Conservation (phyloP, 192 early-diverging fungal species). For the Coemansia sp. region DNA sequence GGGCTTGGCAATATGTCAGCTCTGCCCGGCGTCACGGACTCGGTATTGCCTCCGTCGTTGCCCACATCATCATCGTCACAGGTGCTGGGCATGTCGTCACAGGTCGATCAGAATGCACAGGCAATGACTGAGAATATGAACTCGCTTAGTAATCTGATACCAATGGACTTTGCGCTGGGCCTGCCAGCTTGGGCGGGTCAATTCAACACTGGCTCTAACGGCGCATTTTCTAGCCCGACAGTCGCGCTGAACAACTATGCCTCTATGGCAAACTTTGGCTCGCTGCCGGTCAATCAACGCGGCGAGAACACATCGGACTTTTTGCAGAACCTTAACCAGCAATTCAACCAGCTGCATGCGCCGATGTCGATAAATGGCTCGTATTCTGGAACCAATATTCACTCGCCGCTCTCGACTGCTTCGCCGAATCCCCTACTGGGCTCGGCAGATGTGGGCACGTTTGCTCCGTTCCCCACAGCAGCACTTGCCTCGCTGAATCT, state of each 20-base stretch:
- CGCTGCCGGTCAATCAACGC: constrained; percentile 3
- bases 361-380: constrained; percentile 4
- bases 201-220: constrained; percentile 4
- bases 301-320: constrained; percentile 23
- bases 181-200: constrained; percentile 21
- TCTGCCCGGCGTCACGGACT: background rate
- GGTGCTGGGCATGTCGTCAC: constrained; percentile 1
- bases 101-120: background rate
- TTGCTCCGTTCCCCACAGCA: constrained; percentile 31
- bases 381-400: constrained; percentile 13
- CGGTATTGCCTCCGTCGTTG: constrained; percentile 7
- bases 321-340: constrained; percentile 40
- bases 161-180: constrained; percentile 51
- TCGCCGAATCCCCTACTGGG: constrained; percentile 38
- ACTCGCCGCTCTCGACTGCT: constrained; percentile 23
- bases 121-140: background rate
- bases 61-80: constrained; percentile 12
- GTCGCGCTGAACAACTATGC: constrained; percentile 11
- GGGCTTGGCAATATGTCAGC: background rate
- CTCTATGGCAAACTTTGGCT: constrained; percentile 5
- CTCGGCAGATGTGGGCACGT: constrained; percentile 13
- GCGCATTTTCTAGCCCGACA: constrained; percentile 5
- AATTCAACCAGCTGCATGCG: constrained; percentile 22
- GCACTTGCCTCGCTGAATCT: constrained; percentile 49
- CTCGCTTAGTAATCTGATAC: constrained; percentile 25